These are phyloP conservation scores for Aspergillus costaricaensis DNA, from an alignment of 2,329 filamentous ascomycete genomes.

Conservation along the genomic window DNA sequence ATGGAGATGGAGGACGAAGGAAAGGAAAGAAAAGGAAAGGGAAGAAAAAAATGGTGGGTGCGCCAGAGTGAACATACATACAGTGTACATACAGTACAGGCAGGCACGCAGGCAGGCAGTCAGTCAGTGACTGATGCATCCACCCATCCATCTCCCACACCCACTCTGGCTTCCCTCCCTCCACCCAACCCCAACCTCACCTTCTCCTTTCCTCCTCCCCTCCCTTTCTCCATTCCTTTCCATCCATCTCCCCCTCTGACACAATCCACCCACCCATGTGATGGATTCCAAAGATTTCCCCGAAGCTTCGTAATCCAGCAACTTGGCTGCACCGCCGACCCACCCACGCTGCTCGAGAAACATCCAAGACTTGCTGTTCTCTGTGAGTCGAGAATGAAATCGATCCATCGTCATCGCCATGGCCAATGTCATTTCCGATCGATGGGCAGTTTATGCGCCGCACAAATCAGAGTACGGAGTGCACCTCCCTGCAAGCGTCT, in stretches of 20 bases:
- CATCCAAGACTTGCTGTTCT: not conserved
- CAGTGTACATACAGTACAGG: too few relatives aligned
- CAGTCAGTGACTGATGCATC: not conserved
- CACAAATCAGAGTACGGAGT: not conserved
- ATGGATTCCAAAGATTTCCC: slow-evolving; percentile 6
- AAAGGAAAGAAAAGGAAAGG: not conserved
- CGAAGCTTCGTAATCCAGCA: slow-evolving; percentile 17
- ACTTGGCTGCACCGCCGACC: not conserved
- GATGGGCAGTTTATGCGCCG: not conserved
- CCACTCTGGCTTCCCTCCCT: too few relatives aligned
- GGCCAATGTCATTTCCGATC: not conserved
- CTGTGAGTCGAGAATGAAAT: not conserved
- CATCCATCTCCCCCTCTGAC: not conserved
- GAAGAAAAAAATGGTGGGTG: not conserved
- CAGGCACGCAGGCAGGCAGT: too few relatives aligned
- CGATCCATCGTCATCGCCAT: not conserved
- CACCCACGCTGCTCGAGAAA: slow-evolving; percentile 5
- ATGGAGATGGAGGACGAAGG: not conserved
- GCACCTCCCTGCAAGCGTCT: not conserved
- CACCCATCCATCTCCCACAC: not conserved
- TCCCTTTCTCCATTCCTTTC: not conserved
- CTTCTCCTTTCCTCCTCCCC: not conserved
- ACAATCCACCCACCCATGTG: slow-evolving; percentile 11
- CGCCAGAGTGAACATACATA: too few relatives aligned
- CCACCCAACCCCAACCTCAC: slow-evolving; percentile 3